phyloP scores from a whole-genome alignment of 2,329 filamentous ascomycete species.

The Alternaria consortialis region DNA sequence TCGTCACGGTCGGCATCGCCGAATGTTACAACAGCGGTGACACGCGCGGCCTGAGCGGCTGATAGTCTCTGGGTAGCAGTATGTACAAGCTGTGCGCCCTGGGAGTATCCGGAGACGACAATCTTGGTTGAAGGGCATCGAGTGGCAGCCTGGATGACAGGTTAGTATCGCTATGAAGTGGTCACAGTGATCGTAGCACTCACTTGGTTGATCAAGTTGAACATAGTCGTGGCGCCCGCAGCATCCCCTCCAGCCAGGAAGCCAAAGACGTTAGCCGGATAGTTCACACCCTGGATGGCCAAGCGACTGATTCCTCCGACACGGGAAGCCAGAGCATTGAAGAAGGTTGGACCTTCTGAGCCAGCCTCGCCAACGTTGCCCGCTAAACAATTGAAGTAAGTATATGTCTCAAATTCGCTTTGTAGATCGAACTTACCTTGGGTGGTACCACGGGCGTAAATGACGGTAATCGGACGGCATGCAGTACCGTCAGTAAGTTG shows the following conservation, averaged over 20 bases:
- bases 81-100: conserved; percentile 56
- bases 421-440: conserved; percentile 39
- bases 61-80: conserved; percentile 51
- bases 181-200: conserved; percentile 28
- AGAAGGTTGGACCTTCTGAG: conserved; percentile 59
- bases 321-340: conserved; percentile 54
- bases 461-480: conserved; percentile 60
- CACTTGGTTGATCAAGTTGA: conserved; percentile 45
- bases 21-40: conserved; percentile 48
- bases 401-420: not conserved
- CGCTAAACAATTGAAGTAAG: not conserved
- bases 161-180: not conserved
- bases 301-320: conserved; percentile 55
- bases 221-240: conserved; percentile 56
- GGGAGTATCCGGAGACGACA: conserved; percentile 44
- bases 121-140: conserved; percentile 44
- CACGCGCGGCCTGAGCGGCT: conserved; percentile 30
- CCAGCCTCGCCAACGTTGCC: conserved; percentile 61
- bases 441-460: conserved; percentile 65
- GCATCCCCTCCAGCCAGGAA: conserved; percentile 59
- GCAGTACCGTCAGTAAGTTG: conserved; percentile 43
- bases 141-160: conserved; percentile 21
- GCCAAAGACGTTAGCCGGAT: conserved; percentile 55
- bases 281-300: conserved; percentile 65
- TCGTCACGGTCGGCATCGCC: conserved; percentile 49